Evolutionary conservation across 192 early-diverging fungal genomes (phyloP), one percentile per base, ranked within the genome.

Genomic region (Dissophora ornata): DNA sequence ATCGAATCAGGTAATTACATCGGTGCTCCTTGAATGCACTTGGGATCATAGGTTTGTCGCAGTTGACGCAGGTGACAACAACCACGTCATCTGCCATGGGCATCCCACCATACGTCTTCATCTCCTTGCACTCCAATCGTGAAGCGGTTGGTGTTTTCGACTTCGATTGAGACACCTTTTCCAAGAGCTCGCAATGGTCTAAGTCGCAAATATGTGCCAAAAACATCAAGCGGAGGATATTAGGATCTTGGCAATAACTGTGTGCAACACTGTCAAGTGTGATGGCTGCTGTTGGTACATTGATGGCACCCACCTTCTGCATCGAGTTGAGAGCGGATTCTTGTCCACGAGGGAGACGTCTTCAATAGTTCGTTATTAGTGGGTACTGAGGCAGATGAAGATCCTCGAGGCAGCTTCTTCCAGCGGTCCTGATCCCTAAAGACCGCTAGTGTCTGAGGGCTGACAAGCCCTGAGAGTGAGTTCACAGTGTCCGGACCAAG

Each of bases 1-100:
- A 45, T 6, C 44, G 4, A n/a, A 15, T 38, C 38, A 47, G 30
- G 13, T 24, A 83, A 63, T 40, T 80, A 89, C 90, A 86, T 68
- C 83, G 30, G 69, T 95, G 93, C 7, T 85, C 79, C 19, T 81
- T 80, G 45, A 91, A 88, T 9, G 80, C 85, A 19, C 81, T 85
- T 9, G 90, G 82, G 13, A 93, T 58, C 28, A 95, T 64, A 8
- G 89, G 83, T 55, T 90, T 89, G 18, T 81, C 38, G 61, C 93
- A 95, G 15, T 59, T 57, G 21, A 85, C 87, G 71, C 93, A 95
- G 15, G 80, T 81, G 22, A 94, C 88, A 8, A 91, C 66, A 11
- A 88, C 82, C 19, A 85, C 47, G 13, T 90, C 87, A 21, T 94
- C 91, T 34, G 85, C 64, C 67, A 90, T 75, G 40, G 90, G 87